A percentile compares a stretch with the other conserved stretches of the same genome.
Conservation (phyloP, 257 asterid genomes). For the Scutellaria galericulata region DNA sequence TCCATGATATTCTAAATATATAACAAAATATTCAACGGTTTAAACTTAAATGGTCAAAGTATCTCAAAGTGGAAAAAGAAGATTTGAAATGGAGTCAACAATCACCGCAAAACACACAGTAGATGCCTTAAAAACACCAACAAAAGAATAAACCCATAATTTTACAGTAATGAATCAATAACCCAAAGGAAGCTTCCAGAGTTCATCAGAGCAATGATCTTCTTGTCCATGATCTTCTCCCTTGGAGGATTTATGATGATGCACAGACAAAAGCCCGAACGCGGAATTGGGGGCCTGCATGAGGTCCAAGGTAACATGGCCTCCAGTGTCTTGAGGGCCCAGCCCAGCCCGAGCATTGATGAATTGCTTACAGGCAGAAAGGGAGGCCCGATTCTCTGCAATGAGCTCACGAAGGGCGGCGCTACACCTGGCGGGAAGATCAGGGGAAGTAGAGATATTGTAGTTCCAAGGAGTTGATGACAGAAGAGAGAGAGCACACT, state of each 20-base stretch:
- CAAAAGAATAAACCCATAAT: background rate
- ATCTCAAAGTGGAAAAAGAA: too few species aligned
- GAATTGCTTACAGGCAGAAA: constrained; percentile 36
- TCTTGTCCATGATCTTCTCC: constrained; percentile 29
- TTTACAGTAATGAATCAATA: constrained; percentile 5
- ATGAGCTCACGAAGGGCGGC: constrained; percentile 69
- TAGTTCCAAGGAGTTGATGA: constrained; percentile 47
- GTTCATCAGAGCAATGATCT: constrained; percentile 42
- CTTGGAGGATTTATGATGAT: constrained; percentile 23
- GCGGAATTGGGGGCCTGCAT: constrained; percentile 37
- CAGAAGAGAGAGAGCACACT: constrained; percentile 90
- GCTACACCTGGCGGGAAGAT: constrained; percentile 57
- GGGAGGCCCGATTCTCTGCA: constrained; percentile 65
- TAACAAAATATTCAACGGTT: too few species aligned
- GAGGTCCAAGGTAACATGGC: too few species aligned
- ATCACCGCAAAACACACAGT: too few species aligned
- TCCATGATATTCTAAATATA: too few species aligned
- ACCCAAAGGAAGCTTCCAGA: constrained; percentile 50
- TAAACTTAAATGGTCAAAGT: too few species aligned
- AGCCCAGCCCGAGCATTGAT: too few species aligned
- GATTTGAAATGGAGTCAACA: too few species aligned
- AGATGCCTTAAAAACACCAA: background rate
- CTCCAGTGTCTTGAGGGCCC: too few species aligned
- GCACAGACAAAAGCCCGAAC: constrained; percentile 41
- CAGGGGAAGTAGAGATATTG: constrained; percentile 27